Conservation (phyloP, 2,329 filamentous ascomycete genomes). For the Aspergillus alliaceus region DNA sequence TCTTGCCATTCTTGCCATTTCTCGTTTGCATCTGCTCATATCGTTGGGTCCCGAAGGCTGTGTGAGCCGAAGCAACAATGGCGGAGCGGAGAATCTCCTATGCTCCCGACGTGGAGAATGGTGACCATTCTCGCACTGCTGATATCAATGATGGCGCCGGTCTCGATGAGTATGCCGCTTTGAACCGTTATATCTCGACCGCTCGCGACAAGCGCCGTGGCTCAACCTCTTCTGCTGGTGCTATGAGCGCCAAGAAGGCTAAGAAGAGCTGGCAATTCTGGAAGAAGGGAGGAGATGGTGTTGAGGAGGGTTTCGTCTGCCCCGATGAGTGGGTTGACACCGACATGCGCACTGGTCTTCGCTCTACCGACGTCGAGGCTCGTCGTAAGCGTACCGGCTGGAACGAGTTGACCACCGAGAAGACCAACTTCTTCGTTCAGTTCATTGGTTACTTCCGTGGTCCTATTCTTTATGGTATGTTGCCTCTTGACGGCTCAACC, state of each 20-base stretch:
- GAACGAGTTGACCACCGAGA: conserved; percentile 73
- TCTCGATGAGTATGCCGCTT: conserved; percentile 63
- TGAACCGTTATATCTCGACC: conserved; percentile 67
- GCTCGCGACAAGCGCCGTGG: conserved; percentile 61
- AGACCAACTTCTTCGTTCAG: conserved; percentile 73
- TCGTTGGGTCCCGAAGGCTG: conserved; percentile 38
- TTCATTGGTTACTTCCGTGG: conserved; percentile 75
- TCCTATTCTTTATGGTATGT: conserved; percentile 73
- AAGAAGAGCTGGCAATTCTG: conserved; percentile 63
- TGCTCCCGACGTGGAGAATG: conserved; percentile 45
- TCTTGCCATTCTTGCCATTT: conserved; percentile 38
- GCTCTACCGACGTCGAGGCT: conserved; percentile 57
- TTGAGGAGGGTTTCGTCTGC: conserved; percentile 44
- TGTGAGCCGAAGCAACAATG: conserved; percentile 45
- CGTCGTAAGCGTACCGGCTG: conserved; percentile 67
- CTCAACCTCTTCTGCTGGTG: conserved; percentile 44
- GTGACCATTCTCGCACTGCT: conserved; percentile 35
- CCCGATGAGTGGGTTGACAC: conserved; percentile 70
- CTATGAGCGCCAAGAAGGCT: conserved; percentile 41
- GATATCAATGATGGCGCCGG: conserved; percentile 28
- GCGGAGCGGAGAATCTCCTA: conserved; percentile 47
- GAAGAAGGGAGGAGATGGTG: conserved; percentile 25
- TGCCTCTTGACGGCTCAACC: neutral
- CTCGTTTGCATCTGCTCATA: conserved; percentile 36
- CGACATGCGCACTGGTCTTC: conserved; percentile 66